Evolutionary conservation across 768 basidiomycete genomes (phyloP), one percentile per base, ranked within the genome.

Genomic region (Suillus discolor): DNA sequence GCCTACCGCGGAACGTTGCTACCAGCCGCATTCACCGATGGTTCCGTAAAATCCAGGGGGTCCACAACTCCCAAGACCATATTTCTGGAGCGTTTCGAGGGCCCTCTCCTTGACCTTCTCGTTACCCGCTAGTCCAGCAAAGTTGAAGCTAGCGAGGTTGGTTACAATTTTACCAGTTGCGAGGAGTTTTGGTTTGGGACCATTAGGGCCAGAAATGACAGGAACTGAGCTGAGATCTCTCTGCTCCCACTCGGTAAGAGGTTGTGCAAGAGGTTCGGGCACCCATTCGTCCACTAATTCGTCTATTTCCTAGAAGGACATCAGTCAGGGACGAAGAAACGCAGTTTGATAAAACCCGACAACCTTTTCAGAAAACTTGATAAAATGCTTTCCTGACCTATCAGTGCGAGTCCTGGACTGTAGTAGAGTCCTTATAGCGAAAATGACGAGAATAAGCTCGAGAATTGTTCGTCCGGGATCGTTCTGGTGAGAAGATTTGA

Each of bases 41-140:
- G 93, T 97, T 16, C 97, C 97, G 75, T 99, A 99, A 81, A 99
- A 99, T 13, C 96, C 95, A 36, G 96, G 90, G 45, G 97, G 97
- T 2, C 97, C 97, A 73, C 97, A 99, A 68, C 91, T 93, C 9
- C 96, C 97, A 2, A 98, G 84, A 31, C 97, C 97, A 69, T 97
- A 98, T 74, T 92, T 90, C 57, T 89, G 83, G 23, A 99, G 80
- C 0, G 90, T 93, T 61, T 93, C 92, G 4, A 97, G 83, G 5
- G 96, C 94, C 18, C 86, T 85, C 62, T 94, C 86, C 74, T 95
- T 96, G 78, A 99, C 89, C 57, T 84, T 80, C 68, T 97, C 95
- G 70, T 94, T 94, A 20, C 92, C 92, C 28, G 93, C 87, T 8
- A 98, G 85, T 36, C 96, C 96, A 8, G 92, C 85, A 75, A 97